Percentiles rank a stretch among this genome's conserved stretches.
Conservation (phyloP, 1,284 basidiomycete genomes). For the Sporisorium scitamineum region DNA sequence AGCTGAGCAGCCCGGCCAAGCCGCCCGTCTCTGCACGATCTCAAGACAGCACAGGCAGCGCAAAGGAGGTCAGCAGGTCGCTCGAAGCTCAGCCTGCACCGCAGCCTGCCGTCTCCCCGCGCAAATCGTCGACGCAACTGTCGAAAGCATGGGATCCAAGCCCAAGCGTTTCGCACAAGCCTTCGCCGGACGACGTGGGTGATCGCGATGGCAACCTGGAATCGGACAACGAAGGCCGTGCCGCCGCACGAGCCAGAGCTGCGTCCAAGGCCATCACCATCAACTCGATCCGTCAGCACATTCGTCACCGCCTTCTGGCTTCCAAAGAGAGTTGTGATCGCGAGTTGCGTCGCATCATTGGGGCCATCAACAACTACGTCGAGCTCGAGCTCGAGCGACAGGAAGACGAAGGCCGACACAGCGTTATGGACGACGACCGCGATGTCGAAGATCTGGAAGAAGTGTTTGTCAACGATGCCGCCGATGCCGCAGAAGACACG, state of each 20-base stretch:
- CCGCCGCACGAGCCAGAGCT: slow-evolving; percentile 23
- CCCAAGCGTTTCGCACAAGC: slow-evolving; percentile 14
- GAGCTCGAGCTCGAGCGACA: slow-evolving; percentile 84
- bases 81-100: slow-evolving; percentile 20
- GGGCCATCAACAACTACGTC: slow-evolving; percentile 91
- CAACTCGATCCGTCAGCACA: slow-evolving; percentile 87
- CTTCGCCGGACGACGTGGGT: slow-evolving; percentile 1
- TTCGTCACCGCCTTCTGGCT: slow-evolving; percentile 88
- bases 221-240: slow-evolving; percentile 43
- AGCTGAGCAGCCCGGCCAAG: slow-evolving; percentile 31
- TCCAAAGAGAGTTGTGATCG: slow-evolving; percentile 97
- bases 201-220: slow-evolving; percentile 27
- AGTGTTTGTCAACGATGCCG: slow-evolving; percentile 71
- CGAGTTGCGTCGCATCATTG: slow-evolving; percentile 89
- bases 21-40: slow-evolving; percentile 30
- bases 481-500: slow-evolving; percentile 16
- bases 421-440: slow-evolving; percentile 30
- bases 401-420: slow-evolving; percentile 72
- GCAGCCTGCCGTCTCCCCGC: slow-evolving; percentile 20
- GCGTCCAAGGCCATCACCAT: slow-evolving; percentile 63
- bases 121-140: slow-evolving; percentile 28
- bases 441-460: slow-evolving; percentile 72
- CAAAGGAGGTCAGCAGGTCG: slow-evolving; percentile 24
- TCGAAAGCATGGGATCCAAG: slow-evolving; percentile 37
- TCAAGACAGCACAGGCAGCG: slow-evolving; percentile 23